A percentile compares a stretch with the other conserved stretches of the same genome.
Evolutionary conservation across 495 filamentous ascomycete species (phyloP).

Genomic region (Neurospora sp.): DNA sequence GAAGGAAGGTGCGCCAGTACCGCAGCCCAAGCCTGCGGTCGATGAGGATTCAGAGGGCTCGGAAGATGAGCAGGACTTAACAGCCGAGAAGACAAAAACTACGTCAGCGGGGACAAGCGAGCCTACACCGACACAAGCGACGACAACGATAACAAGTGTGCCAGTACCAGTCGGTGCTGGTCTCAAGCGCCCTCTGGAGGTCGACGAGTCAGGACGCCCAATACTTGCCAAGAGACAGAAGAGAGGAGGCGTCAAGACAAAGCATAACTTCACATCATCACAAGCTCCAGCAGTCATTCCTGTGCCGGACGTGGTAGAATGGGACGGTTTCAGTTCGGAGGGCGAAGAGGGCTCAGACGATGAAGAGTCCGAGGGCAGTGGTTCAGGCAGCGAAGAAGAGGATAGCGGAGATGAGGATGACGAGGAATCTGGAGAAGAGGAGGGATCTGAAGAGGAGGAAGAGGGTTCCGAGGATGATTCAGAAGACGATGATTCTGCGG

Average conservation of each 20-base stretch:
- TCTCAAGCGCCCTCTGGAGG: slow-evolving; percentile 74
- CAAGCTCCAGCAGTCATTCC: slow-evolving; percentile 13
- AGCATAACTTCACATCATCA: slow-evolving; percentile 23
- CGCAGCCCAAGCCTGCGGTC: not conserved
- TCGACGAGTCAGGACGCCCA: slow-evolving; percentile 67
- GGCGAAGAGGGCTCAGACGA: slow-evolving; percentile 11
- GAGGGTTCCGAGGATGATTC: slow-evolving; percentile 14
- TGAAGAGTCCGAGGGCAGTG: slow-evolving; percentile 10
- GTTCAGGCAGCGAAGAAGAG: not conserved
- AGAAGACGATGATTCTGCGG: slow-evolving; percentile 15
- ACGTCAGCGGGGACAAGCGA: not conserved
- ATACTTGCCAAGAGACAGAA: slow-evolving; percentile 62
- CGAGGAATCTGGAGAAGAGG: slow-evolving; percentile 4
- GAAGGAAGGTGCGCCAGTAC: not conserved
- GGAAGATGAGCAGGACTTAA: slow-evolving; percentile 10
- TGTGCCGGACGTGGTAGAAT: slow-evolving; percentile 23
- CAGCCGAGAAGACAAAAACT: slow-evolving; percentile 1
- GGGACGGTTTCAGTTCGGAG: slow-evolving; percentile 27
- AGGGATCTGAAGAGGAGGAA: slow-evolving; percentile 8
- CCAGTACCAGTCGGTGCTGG: slow-evolving; percentile 56
- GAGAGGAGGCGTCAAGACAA: slow-evolving; percentile 42
- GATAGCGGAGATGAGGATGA: slow-evolving; percentile 11
- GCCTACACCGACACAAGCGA: not conserved
- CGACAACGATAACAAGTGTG: slow-evolving; percentile 5
- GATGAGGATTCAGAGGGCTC: slow-evolving; percentile 19